Conservation (phyloP, 1,139 yeast species). For the Blastobotrys persicus region DNA sequence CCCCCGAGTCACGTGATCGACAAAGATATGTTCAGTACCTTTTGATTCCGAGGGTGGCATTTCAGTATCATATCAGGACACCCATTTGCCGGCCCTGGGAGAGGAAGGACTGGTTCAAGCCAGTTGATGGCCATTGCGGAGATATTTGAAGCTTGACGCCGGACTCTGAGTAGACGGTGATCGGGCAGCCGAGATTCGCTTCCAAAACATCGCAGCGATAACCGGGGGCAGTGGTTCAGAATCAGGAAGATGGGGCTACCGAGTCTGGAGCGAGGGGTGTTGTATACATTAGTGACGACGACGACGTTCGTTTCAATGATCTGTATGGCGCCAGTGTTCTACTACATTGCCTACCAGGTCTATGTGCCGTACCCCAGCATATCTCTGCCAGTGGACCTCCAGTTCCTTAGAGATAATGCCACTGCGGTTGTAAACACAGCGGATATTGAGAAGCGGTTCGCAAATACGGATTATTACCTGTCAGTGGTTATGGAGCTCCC, state of each 20-base stretch:
- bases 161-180: no score
- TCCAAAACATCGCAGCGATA: no score
- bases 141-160: no score
- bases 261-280: background rate
- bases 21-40: no score
- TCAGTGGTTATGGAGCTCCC: conserved; percentile 34
- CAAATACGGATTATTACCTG: conserved; percentile 29
- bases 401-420: background rate
- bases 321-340: conserved; percentile 10
- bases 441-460: background rate
- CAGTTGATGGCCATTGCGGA: no score
- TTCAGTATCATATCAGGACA: no score
- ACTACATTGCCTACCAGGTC: conserved; percentile 10
- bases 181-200: background rate
- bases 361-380: conserved; percentile 14
- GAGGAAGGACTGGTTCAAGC: no score
- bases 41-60: no score
- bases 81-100: no score
- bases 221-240: background rate
- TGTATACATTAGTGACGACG: conserved; percentile 3
- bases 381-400: conserved; percentile 11
- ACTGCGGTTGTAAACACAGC: conserved; percentile 6
- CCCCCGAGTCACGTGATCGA: no score
- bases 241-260: background rate
- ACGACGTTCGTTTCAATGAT: conserved; percentile 1